Percentiles rank a stretch among this genome's conserved stretches.
phyloP scores from a whole-genome alignment of 257 asterid genomes.

The Plantago elongata region DNA sequence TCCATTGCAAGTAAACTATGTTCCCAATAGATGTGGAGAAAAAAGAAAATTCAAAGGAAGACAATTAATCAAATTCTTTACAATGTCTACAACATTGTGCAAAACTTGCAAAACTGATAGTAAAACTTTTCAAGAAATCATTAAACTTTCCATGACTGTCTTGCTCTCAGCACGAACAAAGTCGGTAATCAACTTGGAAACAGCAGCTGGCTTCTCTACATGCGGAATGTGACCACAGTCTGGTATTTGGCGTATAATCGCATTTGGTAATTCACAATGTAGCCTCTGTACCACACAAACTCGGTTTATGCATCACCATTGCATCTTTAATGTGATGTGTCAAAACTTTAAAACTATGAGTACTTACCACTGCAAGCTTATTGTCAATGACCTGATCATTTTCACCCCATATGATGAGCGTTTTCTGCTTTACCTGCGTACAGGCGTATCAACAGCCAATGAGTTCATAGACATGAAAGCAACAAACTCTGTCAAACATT shows the following conservation, averaged over 20 bases:
- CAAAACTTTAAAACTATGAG: background rate
- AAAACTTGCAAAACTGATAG: background rate
- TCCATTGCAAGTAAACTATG: too few relatives aligned
- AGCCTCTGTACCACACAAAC: constrained; percentile 50
- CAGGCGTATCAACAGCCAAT: background rate
- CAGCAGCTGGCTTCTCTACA: constrained; percentile 79
- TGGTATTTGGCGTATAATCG: constrained; percentile 61
- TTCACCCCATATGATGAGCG: constrained; percentile 94
- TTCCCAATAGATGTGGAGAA: too few relatives aligned
- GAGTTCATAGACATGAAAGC: background rate
- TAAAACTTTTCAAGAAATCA: constrained; percentile 18
- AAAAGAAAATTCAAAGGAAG: too few relatives aligned
- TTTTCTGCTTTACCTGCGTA: constrained; percentile 72
- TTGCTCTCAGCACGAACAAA: constrained; percentile 37
- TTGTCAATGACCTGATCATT: constrained; percentile 77
- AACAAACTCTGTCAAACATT: background rate
- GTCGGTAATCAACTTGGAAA: constrained; percentile 51
- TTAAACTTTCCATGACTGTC: constrained; percentile 19
- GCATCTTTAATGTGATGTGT: background rate
- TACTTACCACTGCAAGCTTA: constrained; percentile 73
- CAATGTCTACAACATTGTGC: too few relatives aligned
- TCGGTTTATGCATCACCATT: background rate
- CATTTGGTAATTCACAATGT: constrained; percentile 73
- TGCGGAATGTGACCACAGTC: constrained; percentile 94
- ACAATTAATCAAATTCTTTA: too few relatives aligned